Conservation (phyloP, 257 asterid genomes). For the Anisodus acutangulus region DNA sequence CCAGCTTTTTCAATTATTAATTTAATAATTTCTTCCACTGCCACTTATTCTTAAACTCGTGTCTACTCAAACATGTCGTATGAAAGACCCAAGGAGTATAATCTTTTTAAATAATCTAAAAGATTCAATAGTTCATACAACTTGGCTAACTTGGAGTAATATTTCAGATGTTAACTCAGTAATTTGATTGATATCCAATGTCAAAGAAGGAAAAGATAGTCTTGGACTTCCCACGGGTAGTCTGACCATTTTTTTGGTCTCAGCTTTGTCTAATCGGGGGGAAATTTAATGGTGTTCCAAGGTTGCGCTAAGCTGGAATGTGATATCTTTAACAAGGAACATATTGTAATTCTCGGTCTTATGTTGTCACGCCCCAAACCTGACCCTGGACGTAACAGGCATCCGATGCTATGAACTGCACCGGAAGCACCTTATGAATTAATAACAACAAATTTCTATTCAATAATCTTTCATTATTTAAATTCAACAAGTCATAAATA, state of each 20-base stretch:
- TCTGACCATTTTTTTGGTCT: not conserved
- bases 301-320: constrained; percentile 10
- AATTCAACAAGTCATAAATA: too few species aligned
- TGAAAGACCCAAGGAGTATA: not conserved
- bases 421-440: too few species aligned
- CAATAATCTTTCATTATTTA: too few species aligned
- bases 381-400: too few species aligned
- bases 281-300: not conserved
- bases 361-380: too few species aligned
- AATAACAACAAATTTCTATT: too few species aligned
- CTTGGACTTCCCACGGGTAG: not conserved
- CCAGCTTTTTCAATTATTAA: not conserved
- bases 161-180: not conserved
- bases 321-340: not conserved
- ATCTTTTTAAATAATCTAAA: not conserved
- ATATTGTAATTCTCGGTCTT: not conserved
- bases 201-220: not conserved
- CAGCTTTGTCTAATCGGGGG: not conserved
- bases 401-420: too few species aligned
- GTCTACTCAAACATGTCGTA: not conserved
- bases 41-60: not conserved
- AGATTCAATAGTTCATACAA: not conserved
- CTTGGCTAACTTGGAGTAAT: not conserved
- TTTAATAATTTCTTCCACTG: not conserved
- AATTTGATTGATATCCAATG: not conserved